A percentile compares a stretch with the other conserved stretches of the same genome.
Conservation (phyloP, 2,329 filamentous ascomycete species). For the Ascosphaera acerosa region DNA sequence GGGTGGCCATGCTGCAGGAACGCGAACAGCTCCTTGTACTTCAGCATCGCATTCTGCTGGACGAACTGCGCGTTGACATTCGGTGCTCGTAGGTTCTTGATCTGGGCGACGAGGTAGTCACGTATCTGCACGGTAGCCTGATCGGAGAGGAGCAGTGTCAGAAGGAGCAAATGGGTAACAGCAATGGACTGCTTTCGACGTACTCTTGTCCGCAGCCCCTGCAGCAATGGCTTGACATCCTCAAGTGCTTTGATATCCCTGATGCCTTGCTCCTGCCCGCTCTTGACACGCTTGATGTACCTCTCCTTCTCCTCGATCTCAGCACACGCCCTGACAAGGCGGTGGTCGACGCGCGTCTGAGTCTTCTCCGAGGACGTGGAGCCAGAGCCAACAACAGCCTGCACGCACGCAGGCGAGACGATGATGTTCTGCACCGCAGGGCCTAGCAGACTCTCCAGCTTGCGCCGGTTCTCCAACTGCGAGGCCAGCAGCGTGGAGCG, state of each 20-base stretch:
- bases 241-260: constrained; percentile 47
- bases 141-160: not conserved
- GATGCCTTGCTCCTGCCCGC: not conserved
- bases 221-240: constrained; percentile 63
- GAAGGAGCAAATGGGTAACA: not conserved
- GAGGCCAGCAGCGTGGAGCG: constrained; percentile 63
- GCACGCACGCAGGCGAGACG: constrained; percentile 35
- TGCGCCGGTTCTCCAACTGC: constrained; percentile 65
- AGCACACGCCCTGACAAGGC: not conserved
- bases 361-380: too few relatives aligned
- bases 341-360: not conserved
- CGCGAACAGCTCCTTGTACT: constrained; percentile 64
- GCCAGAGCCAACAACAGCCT: too few relatives aligned
- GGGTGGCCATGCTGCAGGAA: constrained; percentile 68
- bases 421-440: constrained; percentile 82
- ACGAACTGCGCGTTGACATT: constrained; percentile 95
- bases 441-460: constrained; percentile 66
- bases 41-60: constrained; percentile 74
- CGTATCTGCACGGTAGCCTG: constrained; percentile 79
- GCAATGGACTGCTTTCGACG: constrained; percentile 3
- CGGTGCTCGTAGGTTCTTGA: constrained; percentile 78
- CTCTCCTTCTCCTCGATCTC: not conserved
- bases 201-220: constrained; percentile 62
- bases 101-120: constrained; percentile 81
- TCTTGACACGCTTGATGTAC: not conserved